Evolutionary conservation across 495 filamentous ascomycete species (phyloP).

Genomic region (Neurospora sp.): DNA sequence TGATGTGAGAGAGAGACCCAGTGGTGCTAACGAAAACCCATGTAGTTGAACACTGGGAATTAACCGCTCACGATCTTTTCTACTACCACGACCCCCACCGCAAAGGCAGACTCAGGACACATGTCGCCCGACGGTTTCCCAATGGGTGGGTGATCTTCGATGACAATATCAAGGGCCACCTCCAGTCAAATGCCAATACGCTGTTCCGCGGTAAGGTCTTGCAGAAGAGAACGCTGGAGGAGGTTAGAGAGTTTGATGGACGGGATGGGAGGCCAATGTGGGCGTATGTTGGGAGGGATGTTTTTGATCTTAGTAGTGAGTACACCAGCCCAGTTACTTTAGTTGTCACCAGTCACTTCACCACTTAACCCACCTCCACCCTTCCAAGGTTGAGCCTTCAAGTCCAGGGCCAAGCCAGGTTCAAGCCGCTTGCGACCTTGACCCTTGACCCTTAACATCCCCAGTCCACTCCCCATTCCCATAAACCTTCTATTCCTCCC

Average conservation of each 20-base stretch:
- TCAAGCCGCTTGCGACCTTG: background rate
- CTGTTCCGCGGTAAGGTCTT: background rate
- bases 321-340: background rate
- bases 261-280: background rate
- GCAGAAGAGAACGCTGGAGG: background rate
- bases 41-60: background rate
- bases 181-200: background rate
- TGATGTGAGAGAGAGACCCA: background rate
- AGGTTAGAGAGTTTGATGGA: background rate
- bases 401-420: background rate
- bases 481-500: background rate
- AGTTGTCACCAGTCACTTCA: background rate
- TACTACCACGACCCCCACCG: background rate
- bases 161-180: background rate
- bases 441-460: background rate
- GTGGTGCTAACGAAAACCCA: background rate
- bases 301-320: background rate
- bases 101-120: background rate
- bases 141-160: background rate
- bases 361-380: background rate
- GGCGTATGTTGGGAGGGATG: background rate
- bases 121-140: background rate
- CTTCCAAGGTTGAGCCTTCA: no score
- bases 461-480: background rate
- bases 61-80: background rate